Conservation (phyloP, 768 basidiomycete genomes). For the Termitomyces sp. region DNA sequence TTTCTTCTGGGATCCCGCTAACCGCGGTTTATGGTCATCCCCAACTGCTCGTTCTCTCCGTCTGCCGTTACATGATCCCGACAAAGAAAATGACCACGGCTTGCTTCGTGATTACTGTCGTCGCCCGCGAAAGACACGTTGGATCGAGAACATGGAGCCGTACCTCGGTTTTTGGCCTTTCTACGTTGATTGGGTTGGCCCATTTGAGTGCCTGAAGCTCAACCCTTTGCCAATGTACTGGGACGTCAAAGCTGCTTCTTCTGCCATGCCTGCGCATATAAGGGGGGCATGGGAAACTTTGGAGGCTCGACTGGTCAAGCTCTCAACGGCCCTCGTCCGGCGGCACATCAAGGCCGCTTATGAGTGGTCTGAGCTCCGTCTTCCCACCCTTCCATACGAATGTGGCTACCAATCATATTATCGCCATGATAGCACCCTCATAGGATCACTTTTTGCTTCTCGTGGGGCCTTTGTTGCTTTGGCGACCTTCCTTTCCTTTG, state of each 20-base stretch:
- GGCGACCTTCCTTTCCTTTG: not conserved
- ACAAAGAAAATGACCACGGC: not conserved
- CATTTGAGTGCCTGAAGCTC: not conserved
- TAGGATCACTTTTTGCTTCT: not conserved
- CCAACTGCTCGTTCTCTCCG: not conserved
- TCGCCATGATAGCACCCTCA: not conserved
- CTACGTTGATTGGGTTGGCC: not conserved
- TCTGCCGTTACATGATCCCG: not conserved
- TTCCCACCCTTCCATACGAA: not conserved
- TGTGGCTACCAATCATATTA: not conserved
- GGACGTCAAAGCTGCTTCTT: not conserved
- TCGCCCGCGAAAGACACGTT: not conserved
- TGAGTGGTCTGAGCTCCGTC: not conserved
- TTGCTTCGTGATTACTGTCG: not conserved
- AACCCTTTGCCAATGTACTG: not conserved
- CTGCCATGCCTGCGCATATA: too few relatives aligned
- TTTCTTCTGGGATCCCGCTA: not conserved
- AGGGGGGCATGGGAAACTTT: not conserved
- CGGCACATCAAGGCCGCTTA: not conserved
- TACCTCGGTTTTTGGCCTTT: slow-evolving; percentile 4
- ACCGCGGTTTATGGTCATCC: slow-evolving; percentile 2
- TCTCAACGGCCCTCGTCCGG: not conserved
- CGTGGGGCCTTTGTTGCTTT: not conserved
- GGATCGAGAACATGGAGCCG: not conserved
- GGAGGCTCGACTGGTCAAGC: not conserved